Percentiles rank a stretch among this genome's conserved stretches.
Conservation (phyloP, 495 filamentous ascomycete species). For the Lasiosphaeria miniovina region DNA sequence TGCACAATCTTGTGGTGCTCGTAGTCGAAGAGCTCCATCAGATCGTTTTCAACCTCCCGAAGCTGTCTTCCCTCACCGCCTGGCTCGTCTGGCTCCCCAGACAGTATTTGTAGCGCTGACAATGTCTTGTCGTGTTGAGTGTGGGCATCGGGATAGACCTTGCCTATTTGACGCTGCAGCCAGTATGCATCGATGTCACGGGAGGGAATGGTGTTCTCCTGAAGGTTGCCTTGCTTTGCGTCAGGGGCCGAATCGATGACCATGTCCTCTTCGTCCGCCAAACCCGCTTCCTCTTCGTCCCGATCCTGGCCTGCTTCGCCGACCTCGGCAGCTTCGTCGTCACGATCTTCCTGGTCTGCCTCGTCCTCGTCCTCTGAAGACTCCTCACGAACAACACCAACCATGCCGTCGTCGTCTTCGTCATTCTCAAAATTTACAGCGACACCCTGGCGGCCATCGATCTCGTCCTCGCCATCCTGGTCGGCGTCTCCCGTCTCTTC, state of each 20-base stretch:
- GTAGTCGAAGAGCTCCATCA: conserved; percentile 98
- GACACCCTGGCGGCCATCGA: conserved; percentile 93
- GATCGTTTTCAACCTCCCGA: conserved; percentile 93
- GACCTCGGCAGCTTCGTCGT: conserved; percentile 53
- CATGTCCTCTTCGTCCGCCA: conserved; percentile 66
- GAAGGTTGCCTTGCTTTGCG: conserved; percentile 34
- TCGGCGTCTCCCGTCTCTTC: conserved; percentile 75
- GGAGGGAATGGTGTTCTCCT: conserved; percentile 64
- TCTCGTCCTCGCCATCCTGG: conserved; percentile 71
- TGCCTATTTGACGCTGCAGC: conserved; percentile 89
- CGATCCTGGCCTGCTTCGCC: conserved; percentile 52
- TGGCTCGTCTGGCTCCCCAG: conserved; percentile 67
- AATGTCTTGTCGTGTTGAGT: conserved; percentile 84
- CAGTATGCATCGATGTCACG: conserved; percentile 96
- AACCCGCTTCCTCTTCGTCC: conserved; percentile 48
- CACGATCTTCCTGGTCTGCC: conserved; percentile 66
- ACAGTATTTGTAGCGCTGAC: conserved; percentile 75
- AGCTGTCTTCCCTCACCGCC: conserved; percentile 72
- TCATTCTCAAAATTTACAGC: conserved; percentile 95
- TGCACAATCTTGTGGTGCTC: conserved; percentile 92
- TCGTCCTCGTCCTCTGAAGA: conserved; percentile 73
- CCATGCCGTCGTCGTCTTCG: conserved; percentile 78
- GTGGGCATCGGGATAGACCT: conserved; percentile 84
- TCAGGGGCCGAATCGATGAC: conserved; percentile 65
- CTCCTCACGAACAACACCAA: conserved; percentile 80